These are phyloP conservation scores for Schizopora paradoxa DNA, from an alignment of 1,284 basidiomycete species.

Conservation along the genomic window DNA sequence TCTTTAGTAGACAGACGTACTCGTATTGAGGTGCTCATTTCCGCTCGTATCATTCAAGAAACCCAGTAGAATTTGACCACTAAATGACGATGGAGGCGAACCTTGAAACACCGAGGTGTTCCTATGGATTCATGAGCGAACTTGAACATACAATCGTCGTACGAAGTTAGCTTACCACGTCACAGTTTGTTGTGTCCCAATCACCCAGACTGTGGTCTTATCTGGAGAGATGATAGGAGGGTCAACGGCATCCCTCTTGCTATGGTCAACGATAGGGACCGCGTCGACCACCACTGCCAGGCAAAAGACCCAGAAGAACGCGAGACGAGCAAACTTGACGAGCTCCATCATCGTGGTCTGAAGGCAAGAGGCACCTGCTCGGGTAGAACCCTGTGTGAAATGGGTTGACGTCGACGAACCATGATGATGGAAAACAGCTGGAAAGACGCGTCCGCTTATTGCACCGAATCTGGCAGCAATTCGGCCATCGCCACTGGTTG, in stretches of 20 bases:
- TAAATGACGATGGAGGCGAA: background rate
- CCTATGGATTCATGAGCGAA: conserved; percentile 1
- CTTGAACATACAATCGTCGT: background rate
- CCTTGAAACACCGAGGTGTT: conserved; percentile 5
- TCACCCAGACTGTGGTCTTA: conserved; percentile 14
- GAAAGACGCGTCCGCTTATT: conserved; percentile 1
- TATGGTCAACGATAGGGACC: conserved; percentile 1
- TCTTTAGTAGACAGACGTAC: conserved; percentile 2
- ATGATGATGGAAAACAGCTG: conserved; percentile 4
- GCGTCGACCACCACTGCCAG: conserved; percentile 3
- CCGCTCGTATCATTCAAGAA: conserved; percentile 17
- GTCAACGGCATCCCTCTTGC: conserved; percentile 13
- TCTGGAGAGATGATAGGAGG: conserved; percentile 17
- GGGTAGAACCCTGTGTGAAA: background rate
- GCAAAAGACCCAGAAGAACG: conserved; percentile 2
- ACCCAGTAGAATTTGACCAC: conserved; percentile 14
- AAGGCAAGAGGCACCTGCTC: background rate
- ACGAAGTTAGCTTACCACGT: conserved; percentile 10
- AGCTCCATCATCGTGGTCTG: conserved; percentile 2
- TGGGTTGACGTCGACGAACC: conserved; percentile 1
- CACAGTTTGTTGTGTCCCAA: conserved; percentile 14
- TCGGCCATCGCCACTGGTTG: background rate
- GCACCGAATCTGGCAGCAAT: background rate
- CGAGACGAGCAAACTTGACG: conserved; percentile 4
- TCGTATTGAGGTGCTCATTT: conserved; percentile 13